A percentile compares a stretch with the other conserved stretches of the same genome.
These are phyloP conservation scores for Cryptosporidium baileyi DNA, from an alignment of 169 alveolate genomes.

Conservation along the genomic window DNA sequence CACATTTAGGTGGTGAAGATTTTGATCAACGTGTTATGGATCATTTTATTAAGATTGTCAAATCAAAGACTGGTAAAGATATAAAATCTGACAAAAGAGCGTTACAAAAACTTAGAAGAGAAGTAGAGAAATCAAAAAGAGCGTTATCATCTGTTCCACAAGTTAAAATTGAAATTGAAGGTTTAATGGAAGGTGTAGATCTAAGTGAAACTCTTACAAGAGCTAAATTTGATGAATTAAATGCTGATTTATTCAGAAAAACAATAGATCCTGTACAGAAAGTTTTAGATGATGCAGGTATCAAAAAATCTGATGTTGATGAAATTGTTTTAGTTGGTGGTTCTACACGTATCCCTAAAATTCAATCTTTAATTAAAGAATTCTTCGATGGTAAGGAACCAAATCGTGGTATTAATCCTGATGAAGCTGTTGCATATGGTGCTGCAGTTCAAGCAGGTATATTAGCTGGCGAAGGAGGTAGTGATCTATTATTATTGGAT, in stretches of 20 bases:
- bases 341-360: conserved; percentile 93
- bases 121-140: conserved; percentile 97
- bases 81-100: conserved; percentile 93
- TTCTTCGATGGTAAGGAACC: conserved; percentile 93
- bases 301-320: conserved; percentile 89
- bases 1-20: conserved; percentile 99
- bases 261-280: conserved; percentile 88
- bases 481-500: conserved; percentile 90
- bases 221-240: conserved; percentile 92
- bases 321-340: conserved; percentile 97
- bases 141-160: conserved; percentile 92
- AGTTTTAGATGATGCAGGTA: conserved; percentile 87
- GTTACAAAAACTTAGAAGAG: conserved; percentile 95
- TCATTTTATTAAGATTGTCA: conserved; percentile 91
- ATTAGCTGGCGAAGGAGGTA: conserved; percentile 89
- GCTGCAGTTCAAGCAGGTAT: conserved; percentile 97
- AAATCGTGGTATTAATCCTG: conserved; percentile 92
- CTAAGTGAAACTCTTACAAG: conserved; percentile 88
- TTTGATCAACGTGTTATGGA: conserved; percentile 96
- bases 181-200: conserved; percentile 86
- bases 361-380: conserved; percentile 89
- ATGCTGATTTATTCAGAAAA: conserved; percentile 86
- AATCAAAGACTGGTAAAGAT: conserved; percentile 92
- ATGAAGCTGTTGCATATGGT: conserved; percentile 96
- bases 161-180: conserved; percentile 85